phyloP scores from a whole-genome alignment of 345 rosid species.

The Sapria himalayana region DNA sequence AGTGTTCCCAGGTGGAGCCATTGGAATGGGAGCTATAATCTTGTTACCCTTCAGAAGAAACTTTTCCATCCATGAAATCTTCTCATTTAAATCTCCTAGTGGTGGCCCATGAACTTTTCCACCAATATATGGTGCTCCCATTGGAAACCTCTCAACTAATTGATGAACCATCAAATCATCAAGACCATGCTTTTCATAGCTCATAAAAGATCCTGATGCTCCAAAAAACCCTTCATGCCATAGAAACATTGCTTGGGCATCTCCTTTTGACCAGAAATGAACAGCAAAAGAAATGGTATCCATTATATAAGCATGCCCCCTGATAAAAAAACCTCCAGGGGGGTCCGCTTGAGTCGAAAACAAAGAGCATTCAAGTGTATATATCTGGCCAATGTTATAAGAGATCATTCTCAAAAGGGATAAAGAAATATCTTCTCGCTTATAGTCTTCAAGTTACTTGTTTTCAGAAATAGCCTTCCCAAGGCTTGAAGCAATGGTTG shows the following conservation, averaged over 20 bases:
- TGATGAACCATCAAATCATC: slow-evolving; percentile 10
- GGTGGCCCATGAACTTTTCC: slow-evolving; percentile 10
- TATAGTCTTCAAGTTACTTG: slow-evolving; percentile 55
- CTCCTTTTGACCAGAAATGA: slow-evolving; percentile 77
- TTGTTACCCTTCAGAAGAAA: slow-evolving; percentile 84
- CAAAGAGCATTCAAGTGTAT: slow-evolving; percentile 66
- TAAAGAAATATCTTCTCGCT: slow-evolving; percentile 51
- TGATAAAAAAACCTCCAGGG: slow-evolving; percentile 67
- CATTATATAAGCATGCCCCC: slow-evolving; percentile 56
- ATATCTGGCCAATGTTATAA: slow-evolving; percentile 67
- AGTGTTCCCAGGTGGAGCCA: slow-evolving; percentile 84
- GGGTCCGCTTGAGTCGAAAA: slow-evolving; percentile 58
- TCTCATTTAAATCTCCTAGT: slow-evolving; percentile 12
- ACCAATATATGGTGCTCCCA: slow-evolving; percentile 7
- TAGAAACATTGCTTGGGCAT: slow-evolving; percentile 69
- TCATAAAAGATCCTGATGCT: slow-evolving; percentile 52
- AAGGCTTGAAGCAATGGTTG: slow-evolving; percentile 72
- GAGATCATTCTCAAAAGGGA: slow-evolving; percentile 76
- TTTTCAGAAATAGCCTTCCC: slow-evolving; percentile 57
- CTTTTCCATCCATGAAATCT: slow-evolving; percentile 99
- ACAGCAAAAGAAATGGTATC: slow-evolving; percentile 72
- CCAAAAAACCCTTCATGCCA: slow-evolving; percentile 84
- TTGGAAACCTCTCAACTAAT: slow-evolving; percentile 4
- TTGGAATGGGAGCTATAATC: slow-evolving; percentile 95
- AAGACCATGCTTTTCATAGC: slow-evolving; percentile 20